Evolutionary conservation across 2,329 filamentous ascomycete species (phyloP).

Genomic region (Pestalotiopsis fici): DNA sequence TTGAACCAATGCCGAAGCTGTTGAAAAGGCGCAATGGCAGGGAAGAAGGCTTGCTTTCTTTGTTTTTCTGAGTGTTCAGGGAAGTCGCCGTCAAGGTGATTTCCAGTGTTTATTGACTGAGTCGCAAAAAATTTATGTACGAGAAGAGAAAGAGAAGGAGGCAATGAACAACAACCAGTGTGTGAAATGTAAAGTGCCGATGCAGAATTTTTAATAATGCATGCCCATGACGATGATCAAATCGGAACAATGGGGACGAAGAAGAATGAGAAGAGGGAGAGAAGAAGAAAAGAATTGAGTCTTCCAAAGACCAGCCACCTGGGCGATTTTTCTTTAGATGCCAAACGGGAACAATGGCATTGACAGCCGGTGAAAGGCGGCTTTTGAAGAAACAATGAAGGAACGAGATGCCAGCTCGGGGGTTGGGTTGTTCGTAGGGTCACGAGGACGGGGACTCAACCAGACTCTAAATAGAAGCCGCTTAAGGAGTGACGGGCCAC

Average conservation of each 20-base stretch:
- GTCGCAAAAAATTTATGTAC: neutral
- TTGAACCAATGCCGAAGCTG: neutral
- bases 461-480: slow-evolving; percentile 15
- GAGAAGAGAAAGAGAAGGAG: neutral
- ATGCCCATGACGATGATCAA: neutral
- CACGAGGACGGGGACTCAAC: slow-evolving; percentile 21
- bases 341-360: neutral
- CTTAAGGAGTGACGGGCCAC: slow-evolving; percentile 32
- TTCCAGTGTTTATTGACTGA: neutral
- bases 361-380: neutral
- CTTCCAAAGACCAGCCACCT: neutral
- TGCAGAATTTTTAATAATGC: neutral
- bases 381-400: neutral
- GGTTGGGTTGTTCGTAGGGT: slow-evolving; percentile 2
- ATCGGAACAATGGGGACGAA: neutral
- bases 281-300: neutral
- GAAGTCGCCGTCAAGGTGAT: neutral
- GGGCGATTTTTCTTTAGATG: neutral
- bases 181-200: neutral
- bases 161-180: neutral
- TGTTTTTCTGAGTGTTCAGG: neutral
- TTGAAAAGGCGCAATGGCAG: neutral
- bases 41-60: neutral
- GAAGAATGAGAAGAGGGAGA: neutral
- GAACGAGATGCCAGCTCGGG: neutral